phyloP scores from a whole-genome alignment of 2,329 filamentous ascomycete species.

The Neurospora crassa region DNA sequence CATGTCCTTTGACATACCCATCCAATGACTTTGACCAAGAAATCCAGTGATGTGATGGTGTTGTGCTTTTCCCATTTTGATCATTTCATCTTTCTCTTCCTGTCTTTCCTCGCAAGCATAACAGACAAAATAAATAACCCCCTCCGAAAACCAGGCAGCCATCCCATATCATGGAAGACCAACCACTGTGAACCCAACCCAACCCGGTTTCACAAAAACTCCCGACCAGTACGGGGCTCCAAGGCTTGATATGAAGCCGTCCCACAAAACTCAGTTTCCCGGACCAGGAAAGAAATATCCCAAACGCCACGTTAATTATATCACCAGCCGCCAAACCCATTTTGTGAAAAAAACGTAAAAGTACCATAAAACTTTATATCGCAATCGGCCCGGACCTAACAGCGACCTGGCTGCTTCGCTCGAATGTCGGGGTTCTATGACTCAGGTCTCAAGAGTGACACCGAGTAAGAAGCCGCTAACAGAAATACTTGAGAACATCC shows the following conservation, averaged over 20 bases:
- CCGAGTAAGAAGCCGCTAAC: not conserved
- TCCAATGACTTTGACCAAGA: not conserved
- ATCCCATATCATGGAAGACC: not conserved
- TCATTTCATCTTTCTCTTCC: not conserved
- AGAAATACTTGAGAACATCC: not conserved
- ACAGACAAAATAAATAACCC: not conserved
- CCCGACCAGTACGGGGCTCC: not conserved
- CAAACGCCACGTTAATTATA: not conserved
- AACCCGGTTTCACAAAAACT: not conserved
- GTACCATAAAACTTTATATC: not conserved
- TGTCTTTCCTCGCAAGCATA: not conserved
- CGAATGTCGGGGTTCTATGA: not conserved
- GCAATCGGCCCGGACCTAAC: not conserved
- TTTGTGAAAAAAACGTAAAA: not conserved
- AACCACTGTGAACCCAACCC: not conserved
- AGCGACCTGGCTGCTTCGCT: not conserved
- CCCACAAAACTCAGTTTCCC: not conserved
- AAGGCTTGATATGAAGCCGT: not conserved
- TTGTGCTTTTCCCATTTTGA: not conserved
- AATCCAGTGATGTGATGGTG: not conserved
- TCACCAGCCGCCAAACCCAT: not conserved
- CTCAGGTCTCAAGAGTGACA: not conserved
- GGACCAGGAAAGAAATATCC: not conserved
- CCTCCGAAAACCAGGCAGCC: not conserved
- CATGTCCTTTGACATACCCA: not conserved